A percentile compares a stretch with the other conserved stretches of the same genome.
Conservation (phyloP, 192 early-diverging fungal species). For the Backusella macrospora region DNA sequence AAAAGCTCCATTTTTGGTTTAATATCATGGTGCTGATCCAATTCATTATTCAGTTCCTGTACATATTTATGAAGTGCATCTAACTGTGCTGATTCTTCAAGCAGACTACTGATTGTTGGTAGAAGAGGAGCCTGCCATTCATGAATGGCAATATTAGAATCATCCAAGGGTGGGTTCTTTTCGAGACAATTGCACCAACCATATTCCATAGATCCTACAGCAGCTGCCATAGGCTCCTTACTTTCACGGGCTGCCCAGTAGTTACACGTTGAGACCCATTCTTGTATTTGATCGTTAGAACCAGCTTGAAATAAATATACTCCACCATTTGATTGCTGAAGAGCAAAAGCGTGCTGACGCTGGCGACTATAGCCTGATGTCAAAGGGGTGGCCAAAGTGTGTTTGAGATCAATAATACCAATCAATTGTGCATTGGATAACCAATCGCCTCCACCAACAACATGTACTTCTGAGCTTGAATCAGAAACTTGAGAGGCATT, state of each 20-base stretch:
- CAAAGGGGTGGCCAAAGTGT: constrained; percentile 82
- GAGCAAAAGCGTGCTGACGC: constrained; percentile 82
- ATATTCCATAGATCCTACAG: constrained; percentile 88
- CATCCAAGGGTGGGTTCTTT: background rate
- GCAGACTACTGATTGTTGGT: constrained; percentile 39
- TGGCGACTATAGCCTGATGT: constrained; percentile 80
- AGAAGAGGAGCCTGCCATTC: constrained; percentile 57
- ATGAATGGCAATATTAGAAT: constrained; percentile 32
- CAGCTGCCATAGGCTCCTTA: constrained; percentile 88
- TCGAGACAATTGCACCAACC: constrained; percentile 77
- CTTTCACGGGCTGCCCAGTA: constrained; percentile 93
- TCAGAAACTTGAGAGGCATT: background rate
- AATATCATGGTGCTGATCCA: constrained; percentile 68
- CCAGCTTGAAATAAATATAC: constrained; percentile 87
- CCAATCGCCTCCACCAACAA: constrained; percentile 19
- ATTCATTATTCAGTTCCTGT: constrained; percentile 63
- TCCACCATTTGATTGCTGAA: constrained; percentile 78
- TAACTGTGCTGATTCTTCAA: constrained; percentile 56
- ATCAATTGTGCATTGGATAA: constrained; percentile 44
- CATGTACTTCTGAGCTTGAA: background rate
- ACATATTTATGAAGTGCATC: constrained; percentile 64
- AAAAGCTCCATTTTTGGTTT: constrained; percentile 42
- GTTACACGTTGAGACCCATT: constrained; percentile 92
- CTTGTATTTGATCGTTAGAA: constrained; percentile 67
- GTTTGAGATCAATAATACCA: constrained; percentile 66